Conservation (phyloP, 805 yeast species). For the Myxozyma kluyveri region DNA sequence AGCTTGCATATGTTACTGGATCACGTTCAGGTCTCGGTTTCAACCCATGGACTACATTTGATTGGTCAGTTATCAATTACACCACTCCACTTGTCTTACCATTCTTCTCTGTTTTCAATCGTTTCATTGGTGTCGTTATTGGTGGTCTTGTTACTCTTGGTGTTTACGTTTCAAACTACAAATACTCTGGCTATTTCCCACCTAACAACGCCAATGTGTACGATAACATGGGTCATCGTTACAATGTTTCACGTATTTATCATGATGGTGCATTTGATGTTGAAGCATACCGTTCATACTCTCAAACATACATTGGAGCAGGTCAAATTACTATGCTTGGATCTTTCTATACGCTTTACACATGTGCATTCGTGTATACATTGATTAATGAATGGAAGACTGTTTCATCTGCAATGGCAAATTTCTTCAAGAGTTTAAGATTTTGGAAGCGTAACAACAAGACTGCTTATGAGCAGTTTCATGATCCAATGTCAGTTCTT, state of each 20-base stretch:
- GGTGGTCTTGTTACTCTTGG: conserved; percentile 36
- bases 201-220: conserved; percentile 44
- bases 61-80: conserved; percentile 42
- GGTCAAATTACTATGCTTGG: conserved; percentile 47
- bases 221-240: conserved; percentile 48
- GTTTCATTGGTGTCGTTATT: conserved; percentile 41
- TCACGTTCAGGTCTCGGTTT: conserved; percentile 52
- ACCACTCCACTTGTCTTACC: conserved; percentile 44
- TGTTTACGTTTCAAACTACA: conserved; percentile 47
- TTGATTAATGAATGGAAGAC: conserved; percentile 49
- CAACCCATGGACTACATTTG: conserved; percentile 41
- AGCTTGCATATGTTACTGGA: conserved; percentile 57
- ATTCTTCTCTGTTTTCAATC: conserved; percentile 40
- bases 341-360: conserved; percentile 46
- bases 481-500: conserved; percentile 35
- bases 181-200: conserved; percentile 52
- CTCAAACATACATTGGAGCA: conserved; percentile 39
- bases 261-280: conserved; percentile 31
- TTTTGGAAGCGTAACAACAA: conserved; percentile 37
- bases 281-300: conserved; percentile 16
- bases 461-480: conserved; percentile 53
- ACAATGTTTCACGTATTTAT: conserved; percentile 45
- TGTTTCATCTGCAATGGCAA: conserved; percentile 55
- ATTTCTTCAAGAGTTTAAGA: conserved; percentile 47
- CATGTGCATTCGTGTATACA: conserved; percentile 51